Evolutionary conservation across 2,329 filamentous ascomycete genomes (phyloP), one percentile per base, ranked within the genome.

Genomic region (Diplodia intermedia): DNA sequence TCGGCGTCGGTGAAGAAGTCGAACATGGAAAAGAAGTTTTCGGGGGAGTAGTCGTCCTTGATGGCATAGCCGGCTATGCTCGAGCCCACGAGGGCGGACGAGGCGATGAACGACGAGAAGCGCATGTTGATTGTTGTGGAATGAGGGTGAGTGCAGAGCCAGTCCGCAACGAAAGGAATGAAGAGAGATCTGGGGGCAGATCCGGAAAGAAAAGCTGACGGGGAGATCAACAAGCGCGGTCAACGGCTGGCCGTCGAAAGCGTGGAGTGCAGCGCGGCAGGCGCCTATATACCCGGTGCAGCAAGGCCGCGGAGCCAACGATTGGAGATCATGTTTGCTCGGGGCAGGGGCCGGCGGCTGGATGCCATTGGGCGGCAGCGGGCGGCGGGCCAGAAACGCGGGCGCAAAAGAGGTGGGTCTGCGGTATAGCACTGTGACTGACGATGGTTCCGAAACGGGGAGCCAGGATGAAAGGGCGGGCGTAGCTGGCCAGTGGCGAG

Each of bases 1-100:
- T 84, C 83, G 0, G 72, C 55, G 20, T 71, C 78, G 26, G 78
- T 79, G 71, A 73, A 80, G 66, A 76, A 74, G 33, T 72, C 71
- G 71, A 80, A 81, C 65, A 69, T 71, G 70, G 75, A 70, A 70
- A 80, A 80, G 74, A 80, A 81, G 40, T 62, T 73, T 2, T 70
- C 69, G 23, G 70, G 66, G 8, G 47, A 66, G 68, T 72, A 72
- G 52, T 69, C 70, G 55, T 72, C 70, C 54, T 71, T 38, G 23
- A 72, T 29, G 20, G 63, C 69, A 70, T 71, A 72, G 77, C 76
- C 77, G 75, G 77, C 77, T 77, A 79, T 77, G 75, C 74, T 75
- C 18, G 75, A 70, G 68, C 74, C 72, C 61, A 74, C 73, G 71
- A 80, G 72, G 72, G 76, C 75, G 69, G 73, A 72, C 68, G 73